Percentiles rank a stretch among this genome's conserved stretches.
These are phyloP conservation scores for Plasmodium cynomolgi DNA, from an alignment of 169 alveolate species.

Conservation along the genomic window DNA sequence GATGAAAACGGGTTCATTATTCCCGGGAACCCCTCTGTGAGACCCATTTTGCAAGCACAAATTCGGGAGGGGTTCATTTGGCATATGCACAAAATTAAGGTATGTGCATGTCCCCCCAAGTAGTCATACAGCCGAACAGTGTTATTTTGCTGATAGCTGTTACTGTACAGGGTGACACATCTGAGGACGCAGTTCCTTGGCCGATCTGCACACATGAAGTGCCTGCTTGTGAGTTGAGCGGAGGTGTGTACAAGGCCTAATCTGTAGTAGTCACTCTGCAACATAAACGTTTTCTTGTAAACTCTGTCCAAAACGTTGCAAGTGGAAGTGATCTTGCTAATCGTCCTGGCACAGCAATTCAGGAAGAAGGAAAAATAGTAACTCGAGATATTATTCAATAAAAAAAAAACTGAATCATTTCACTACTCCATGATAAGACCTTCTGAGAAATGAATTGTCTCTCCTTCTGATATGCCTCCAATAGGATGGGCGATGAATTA, in stretches of 20 bases:
- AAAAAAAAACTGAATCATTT: conserved; percentile 16
- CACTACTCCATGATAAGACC: conserved; percentile 41
- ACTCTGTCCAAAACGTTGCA: conserved; percentile 4
- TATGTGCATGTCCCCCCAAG: conserved; percentile 13
- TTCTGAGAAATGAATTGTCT: conserved; percentile 33
- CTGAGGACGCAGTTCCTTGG: conserved; percentile 43
- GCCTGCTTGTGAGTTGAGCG: not conserved
- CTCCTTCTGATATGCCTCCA: conserved; percentile 29
- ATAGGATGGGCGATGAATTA: not conserved
- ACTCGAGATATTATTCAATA: not conserved
- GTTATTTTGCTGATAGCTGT: not conserved
- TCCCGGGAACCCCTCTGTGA: not conserved
- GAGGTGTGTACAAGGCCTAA: not conserved
- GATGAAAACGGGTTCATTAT: not conserved
- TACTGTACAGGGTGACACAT: not conserved
- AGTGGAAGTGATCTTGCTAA: not conserved
- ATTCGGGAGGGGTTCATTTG: not conserved
- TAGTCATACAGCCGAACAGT: conserved; percentile 27
- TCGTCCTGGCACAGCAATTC: conserved; percentile 2
- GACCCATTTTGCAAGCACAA: not conserved
- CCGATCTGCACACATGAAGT: conserved; percentile 17
- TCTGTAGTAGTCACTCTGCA: conserved; percentile 14
- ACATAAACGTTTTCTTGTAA: conserved; percentile 24
- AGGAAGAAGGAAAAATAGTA: not conserved
- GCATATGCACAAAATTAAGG: conserved; percentile 31